Evolutionary conservation across 345 rosid species (phyloP), one percentile per base, ranked within the genome.

Genomic region (Pistacia integerrima): DNA sequence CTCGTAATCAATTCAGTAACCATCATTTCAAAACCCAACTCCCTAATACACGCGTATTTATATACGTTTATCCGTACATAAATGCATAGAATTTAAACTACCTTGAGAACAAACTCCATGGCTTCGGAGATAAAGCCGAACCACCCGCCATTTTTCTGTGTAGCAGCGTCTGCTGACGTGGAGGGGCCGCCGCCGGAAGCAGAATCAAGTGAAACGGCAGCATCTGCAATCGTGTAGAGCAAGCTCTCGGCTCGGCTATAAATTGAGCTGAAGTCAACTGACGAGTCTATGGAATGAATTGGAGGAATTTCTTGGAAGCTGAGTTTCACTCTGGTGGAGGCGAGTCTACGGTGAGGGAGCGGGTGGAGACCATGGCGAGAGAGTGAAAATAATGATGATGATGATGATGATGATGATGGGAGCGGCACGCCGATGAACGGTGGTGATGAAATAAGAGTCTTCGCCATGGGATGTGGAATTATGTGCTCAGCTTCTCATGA

Each of bases 41-140:
- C 44, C 25, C 3, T 18, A 46, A 11, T 4, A 70, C 1, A 25
- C 2, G 20, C 20, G 18, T 6, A 38, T 41, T 16, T 36, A 66
- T 44, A 44, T 20, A 16, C 25, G 33, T 20, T 17, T n/a, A 16
- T 11, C 17, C 46, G 18, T 44, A 20, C 11, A 36, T 11, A 33
- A 10, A 69, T 11, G 49, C 14, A 22, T 6, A 52, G 22, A 74
- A 20, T 16, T n/a, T 55, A 11, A 11, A 18, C 61, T 75, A 91
- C 99, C 94, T 93, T 96, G 60, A 93, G 98, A 36, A 93, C 97
- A 65, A 88, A 66, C 74, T 96, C 99, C 99, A 93, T 93, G 17
- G 80, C 82, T 16, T 96, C 97, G 10, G 99, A 87, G 80, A 96
- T 92, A 56, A 93, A 93, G 10, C 94, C 94, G 74, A 96, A 93